Percentiles rank a stretch among this genome's conserved stretches.
Conservation (phyloP, 371 early-diverging fungal species). For the Mycotypha africana region DNA sequence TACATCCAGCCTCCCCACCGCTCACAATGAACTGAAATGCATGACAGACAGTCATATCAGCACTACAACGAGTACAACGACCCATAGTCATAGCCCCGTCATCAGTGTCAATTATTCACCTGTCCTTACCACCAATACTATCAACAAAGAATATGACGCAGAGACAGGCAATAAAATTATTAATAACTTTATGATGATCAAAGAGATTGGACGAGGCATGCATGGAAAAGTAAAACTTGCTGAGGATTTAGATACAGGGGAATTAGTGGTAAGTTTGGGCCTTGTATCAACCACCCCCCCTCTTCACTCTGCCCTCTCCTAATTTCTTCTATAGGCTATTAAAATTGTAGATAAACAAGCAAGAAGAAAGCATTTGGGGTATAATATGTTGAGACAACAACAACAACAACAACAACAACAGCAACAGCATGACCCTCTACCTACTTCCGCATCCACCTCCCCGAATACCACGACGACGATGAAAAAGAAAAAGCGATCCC, state of each 20-base stretch:
- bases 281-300: neutral
- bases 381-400: constrained; percentile 22
- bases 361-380: constrained; percentile 55
- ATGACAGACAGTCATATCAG: no score
- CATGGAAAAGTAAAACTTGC: constrained; percentile 94
- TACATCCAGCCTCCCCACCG: no score
- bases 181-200: constrained; percentile 85
- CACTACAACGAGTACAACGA: no score
- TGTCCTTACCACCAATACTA: constrained; percentile 71
- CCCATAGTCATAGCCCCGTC: no score
- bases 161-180: constrained; percentile 86
- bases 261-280: constrained; percentile 70
- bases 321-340: constrained; percentile 52
- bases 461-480: no score
- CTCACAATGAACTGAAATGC: no score
- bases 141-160: constrained; percentile 75
- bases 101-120: no score
- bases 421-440: no score
- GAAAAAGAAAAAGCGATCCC: no score
- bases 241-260: constrained; percentile 68
- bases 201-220: constrained; percentile 86
- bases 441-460: no score
- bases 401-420: neutral
- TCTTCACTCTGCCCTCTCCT: no score
- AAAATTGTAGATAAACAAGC: constrained; percentile 79